phyloP scores from a whole-genome alignment of 169 alveolate genomes.

The Cryptosporidium canis region DNA sequence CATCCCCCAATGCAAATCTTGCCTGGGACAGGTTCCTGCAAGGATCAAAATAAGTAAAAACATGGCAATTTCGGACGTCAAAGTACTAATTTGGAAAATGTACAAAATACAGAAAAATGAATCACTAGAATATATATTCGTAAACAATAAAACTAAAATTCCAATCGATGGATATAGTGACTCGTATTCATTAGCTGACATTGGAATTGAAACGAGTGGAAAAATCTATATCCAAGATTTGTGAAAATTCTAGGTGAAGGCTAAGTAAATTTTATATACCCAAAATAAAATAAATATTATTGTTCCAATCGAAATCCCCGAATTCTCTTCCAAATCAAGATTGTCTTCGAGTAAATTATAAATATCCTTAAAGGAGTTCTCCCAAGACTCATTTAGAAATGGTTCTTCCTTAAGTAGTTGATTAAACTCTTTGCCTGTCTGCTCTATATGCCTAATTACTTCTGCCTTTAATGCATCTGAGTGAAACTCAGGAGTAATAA shows the following conservation, averaged over 20 bases:
- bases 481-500: slow-evolving; percentile 26
- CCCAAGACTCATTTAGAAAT: slow-evolving; percentile 21
- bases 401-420: slow-evolving; percentile 20
- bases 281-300: slow-evolving; percentile 32
- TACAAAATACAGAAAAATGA: slow-evolving; percentile 37
- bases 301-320: slow-evolving; percentile 29
- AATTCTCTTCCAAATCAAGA: slow-evolving; percentile 44
- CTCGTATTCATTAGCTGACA: slow-evolving; percentile 32
- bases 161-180: slow-evolving; percentile 25
- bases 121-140: slow-evolving; percentile 9
- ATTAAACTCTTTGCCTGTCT: slow-evolving; percentile 12
- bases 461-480: slow-evolving; percentile 25
- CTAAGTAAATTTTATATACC: slow-evolving; percentile 26
- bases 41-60: slow-evolving; percentile 30
- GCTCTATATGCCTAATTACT: slow-evolving; percentile 7
- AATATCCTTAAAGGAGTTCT: background rate
- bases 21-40: background rate
- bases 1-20: slow-evolving; percentile 10
- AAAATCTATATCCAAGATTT: slow-evolving; percentile 28
- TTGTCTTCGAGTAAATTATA: slow-evolving; percentile 36
- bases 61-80: slow-evolving; percentile 25
- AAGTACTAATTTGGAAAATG: slow-evolving; percentile 18
- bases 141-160: background rate
- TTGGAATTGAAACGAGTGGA: slow-evolving; percentile 39
- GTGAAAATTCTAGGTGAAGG: background rate